phyloP scores from a whole-genome alignment of 306 rosid species.

The Elaeagnus macrophylla region DNA sequence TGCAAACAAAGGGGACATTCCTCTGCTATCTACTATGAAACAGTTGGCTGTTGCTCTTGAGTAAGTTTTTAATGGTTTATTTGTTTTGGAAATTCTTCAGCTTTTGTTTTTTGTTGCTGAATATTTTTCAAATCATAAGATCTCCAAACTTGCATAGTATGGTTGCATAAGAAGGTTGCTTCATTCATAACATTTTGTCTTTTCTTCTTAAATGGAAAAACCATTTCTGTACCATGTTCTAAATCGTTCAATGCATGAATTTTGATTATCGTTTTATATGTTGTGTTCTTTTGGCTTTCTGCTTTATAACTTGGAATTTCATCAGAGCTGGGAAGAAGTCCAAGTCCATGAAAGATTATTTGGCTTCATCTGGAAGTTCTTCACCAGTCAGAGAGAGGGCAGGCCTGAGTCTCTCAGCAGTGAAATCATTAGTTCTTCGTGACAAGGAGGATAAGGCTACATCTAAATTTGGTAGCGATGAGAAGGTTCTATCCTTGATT shows the following conservation, averaged over 20 bases:
- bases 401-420: constrained; percentile 62
- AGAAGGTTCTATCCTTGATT: constrained; percentile 57
- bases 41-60: constrained; percentile 83
- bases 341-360: constrained; percentile 69
- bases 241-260: constrained; percentile 6
- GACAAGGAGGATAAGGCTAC: constrained; percentile 71
- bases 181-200: no score
- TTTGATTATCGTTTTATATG: constrained; percentile 6
- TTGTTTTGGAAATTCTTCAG: constrained; percentile 15
- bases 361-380: constrained; percentile 50
- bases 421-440: constrained; percentile 75
- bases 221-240: background rate
- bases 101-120: constrained; percentile 10
- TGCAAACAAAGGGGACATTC: constrained; percentile 52
- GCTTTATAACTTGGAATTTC: constrained; percentile 19
- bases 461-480: constrained; percentile 46
- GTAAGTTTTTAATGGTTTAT: constrained; percentile 43
- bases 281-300: background rate
- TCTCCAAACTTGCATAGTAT: constrained; percentile 5
- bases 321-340: constrained; percentile 69
- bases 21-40: constrained; percentile 58
- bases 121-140: background rate
- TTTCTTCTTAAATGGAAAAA: no score
- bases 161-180: background rate
- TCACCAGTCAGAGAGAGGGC: constrained; percentile 71